A percentile compares a stretch with the other conserved stretches of the same genome.
Conservation (phyloP, 441 rosid species). For the Corymbia citriodora region DNA sequence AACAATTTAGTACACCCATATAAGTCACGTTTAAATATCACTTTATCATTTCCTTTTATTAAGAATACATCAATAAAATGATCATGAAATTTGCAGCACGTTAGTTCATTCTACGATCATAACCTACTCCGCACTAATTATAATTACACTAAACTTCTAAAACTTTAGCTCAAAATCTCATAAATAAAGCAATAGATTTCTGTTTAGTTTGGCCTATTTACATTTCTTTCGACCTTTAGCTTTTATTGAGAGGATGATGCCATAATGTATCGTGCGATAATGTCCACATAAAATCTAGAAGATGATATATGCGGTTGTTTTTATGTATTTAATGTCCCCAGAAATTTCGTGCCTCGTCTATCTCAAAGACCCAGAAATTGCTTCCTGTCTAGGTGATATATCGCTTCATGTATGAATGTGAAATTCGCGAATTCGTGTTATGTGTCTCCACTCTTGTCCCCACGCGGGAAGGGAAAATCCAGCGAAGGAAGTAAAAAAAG, state of each 20-base stretch:
- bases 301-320: not conserved
- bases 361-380: not conserved
- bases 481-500: not conserved
- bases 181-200: not conserved
- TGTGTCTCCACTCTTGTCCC: not conserved
- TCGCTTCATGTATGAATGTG: not conserved
- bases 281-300: not conserved
- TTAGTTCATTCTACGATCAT: not conserved
- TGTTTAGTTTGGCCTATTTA: not conserved
- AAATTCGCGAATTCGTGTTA: not conserved
- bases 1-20: not conserved
- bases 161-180: not conserved
- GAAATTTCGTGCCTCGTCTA: not conserved
- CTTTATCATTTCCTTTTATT: not conserved
- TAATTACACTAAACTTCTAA: not conserved
- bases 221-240: not conserved
- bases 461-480: not conserved
- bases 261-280: not conserved
- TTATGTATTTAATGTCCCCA: not conserved
- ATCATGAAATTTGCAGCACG: not conserved
- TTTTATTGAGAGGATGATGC: not conserved
- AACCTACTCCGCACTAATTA: not conserved
- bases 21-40: not conserved
- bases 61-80: not conserved
- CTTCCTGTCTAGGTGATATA: not conserved